Base-by-base conservation (phyloP, 306 rosid genomes). In the Canavalia ensiformis region DNA sequence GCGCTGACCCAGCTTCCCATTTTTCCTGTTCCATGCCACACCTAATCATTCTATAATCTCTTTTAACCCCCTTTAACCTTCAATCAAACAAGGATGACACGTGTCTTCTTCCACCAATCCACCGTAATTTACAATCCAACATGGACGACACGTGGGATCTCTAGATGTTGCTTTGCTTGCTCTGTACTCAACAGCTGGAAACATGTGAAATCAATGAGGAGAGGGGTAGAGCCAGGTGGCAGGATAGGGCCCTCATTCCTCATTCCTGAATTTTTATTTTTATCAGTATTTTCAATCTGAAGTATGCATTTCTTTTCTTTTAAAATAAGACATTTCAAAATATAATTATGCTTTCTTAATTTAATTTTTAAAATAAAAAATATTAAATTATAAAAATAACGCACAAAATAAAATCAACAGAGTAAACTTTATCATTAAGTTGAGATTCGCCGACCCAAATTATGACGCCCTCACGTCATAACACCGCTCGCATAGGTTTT, bases 381-480 rank as follows among this genome's bases (percentile, higher is more conserved):
- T 18, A 18, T 18, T 18, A 18, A 18, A 18, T 18, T 18, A 37
- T 2, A 4, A 8, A 45, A 8, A 45, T 45, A 8, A 1, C 5
- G 3, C 49, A 1, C 9, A 2, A 18, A 18, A 18, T 18, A 18
- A 18, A 18, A 18, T 45, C 25, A 49, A 8, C 58, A 7, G 18
- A 72, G 78, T 74, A 81, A 76, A 77, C 87, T 86, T 91, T 51
- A 68, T 66, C 31, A 76, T 60, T 65, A 88, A 84, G 91, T 39
- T 68, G 68, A n/a, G 79, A 51, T 84, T 82, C 49, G 89, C 86
- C 90, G 87, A 85, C 89, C 83, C 37, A 44, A 65, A 86, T 91
- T 18, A 85, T 89, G 86, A 74, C 86, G 79, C 72, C 49, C 65
- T 37, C 91, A 86, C 86, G 86, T 77, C 90, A 86, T 88, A 31